Evolutionary conservation across 2,329 filamentous ascomycete genomes (phyloP).

Genomic region (Pseudogymnoascus sp.): DNA sequence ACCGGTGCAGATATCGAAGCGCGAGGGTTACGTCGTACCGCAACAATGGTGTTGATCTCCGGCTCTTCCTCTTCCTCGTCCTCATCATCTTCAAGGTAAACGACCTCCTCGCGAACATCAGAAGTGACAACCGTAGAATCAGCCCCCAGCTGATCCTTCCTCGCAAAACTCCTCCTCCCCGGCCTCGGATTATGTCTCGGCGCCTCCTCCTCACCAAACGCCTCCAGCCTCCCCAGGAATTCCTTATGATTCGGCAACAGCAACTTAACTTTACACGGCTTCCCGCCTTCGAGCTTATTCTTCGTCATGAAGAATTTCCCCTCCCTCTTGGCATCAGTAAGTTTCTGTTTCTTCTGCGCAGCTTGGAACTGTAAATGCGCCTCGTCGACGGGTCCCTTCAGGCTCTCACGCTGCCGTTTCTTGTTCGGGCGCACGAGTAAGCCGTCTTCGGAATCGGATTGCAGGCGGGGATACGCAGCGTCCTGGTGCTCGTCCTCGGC

Average conservation of each 20-base stretch:
- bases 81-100: background rate
- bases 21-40: background rate
- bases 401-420: conserved; percentile 8
- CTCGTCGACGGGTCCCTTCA: background rate
- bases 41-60: background rate
- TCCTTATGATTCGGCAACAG: background rate
- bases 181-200: background rate
- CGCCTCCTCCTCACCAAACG: background rate
- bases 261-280: conserved; percentile 7
- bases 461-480: background rate
- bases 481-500: background rate
- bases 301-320: conserved; percentile 8
- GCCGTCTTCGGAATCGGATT: conserved; percentile 1
- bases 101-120: background rate
- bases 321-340: conserved; percentile 10
- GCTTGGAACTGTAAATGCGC: background rate
- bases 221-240: background rate
- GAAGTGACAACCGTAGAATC: background rate
- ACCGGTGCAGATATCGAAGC: background rate
- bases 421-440: conserved; percentile 11
- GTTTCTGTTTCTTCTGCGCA: conserved; percentile 20
- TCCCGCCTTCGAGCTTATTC: conserved; percentile 9
- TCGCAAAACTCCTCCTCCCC: background rate
- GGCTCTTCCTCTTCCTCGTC: background rate
- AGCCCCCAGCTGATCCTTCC: background rate